Evolutionary conservation across 352 stramenopile species (phyloP).

Genomic region (Phytophthora colocasiae): DNA sequence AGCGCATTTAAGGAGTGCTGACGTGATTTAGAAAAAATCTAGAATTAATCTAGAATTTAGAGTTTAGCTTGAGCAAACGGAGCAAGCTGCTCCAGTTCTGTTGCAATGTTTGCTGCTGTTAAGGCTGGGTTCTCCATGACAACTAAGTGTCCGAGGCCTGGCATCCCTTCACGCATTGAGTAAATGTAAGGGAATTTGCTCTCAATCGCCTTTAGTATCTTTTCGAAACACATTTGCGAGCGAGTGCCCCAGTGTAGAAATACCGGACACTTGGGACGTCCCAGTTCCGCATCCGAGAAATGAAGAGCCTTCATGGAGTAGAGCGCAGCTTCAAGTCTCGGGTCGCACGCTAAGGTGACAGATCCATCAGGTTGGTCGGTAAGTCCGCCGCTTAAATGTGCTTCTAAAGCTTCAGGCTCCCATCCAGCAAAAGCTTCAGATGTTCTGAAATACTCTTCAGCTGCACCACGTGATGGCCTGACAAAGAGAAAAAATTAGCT

Average conservation of each 20-base stretch:
- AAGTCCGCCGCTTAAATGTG: slow-evolving; percentile 30
- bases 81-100: slow-evolving; percentile 30
- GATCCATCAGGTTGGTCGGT: slow-evolving; percentile 22
- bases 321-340: slow-evolving; percentile 44
- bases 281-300: slow-evolving; percentile 34
- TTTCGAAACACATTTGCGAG: slow-evolving; percentile 45
- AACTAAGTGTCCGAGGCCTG: slow-evolving; percentile 46
- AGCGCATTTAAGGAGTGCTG: no score
- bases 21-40: slow-evolving; percentile 6
- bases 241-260: slow-evolving; percentile 43
- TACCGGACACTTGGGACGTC: slow-evolving; percentile 42
- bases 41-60: neutral
- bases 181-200: slow-evolving; percentile 49
- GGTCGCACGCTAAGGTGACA: slow-evolving; percentile 42
- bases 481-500: neutral
- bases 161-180: slow-evolving; percentile 36
- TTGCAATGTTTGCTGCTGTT: slow-evolving; percentile 42
- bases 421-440: slow-evolving; percentile 25
- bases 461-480: slow-evolving; percentile 29
- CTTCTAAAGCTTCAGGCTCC: slow-evolving; percentile 29
- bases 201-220: slow-evolving; percentile 35
- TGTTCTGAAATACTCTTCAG: slow-evolving; percentile 25
- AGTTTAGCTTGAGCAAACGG: slow-evolving; percentile 19
- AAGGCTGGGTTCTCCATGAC: slow-evolving; percentile 48
- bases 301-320: slow-evolving; percentile 42